phyloP scores from a whole-genome alignment of 2,329 filamentous ascomycete species.

The Lojkania enalia region DNA sequence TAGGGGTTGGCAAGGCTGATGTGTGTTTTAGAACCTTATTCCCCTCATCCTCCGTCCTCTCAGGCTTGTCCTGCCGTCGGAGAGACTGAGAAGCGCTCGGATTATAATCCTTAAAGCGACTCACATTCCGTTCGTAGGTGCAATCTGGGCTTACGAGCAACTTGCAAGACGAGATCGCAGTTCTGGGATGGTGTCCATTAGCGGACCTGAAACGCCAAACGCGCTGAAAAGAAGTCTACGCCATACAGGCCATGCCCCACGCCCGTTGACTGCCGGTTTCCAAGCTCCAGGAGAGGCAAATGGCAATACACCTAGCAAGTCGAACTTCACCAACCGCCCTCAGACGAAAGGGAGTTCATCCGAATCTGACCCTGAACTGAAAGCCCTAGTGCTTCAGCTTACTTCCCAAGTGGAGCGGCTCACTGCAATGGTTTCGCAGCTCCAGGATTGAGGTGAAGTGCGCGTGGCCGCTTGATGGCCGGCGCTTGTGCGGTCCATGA shows the following conservation, averaged over 20 bases:
- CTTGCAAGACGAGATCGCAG: constrained; percentile 30
- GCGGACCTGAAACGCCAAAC: constrained; percentile 36
- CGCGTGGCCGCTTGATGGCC: constrained; percentile 38
- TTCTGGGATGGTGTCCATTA: constrained; percentile 30
- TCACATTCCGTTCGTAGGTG: constrained; percentile 68
- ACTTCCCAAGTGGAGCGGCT: constrained; percentile 46
- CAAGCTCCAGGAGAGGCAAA: constrained; percentile 27
- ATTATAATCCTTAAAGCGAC: constrained; percentile 63
- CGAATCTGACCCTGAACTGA: constrained; percentile 39
- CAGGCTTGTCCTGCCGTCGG: constrained; percentile 67
- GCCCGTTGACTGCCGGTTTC: constrained; percentile 29
- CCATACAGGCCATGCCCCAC: constrained; percentile 39
- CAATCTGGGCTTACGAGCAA: constrained; percentile 69
- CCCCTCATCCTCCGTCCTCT: constrained; percentile 74
- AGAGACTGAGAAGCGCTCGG: constrained; percentile 63
- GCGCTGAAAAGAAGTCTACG: constrained; percentile 30
- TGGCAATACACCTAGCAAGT: constrained; percentile 17
- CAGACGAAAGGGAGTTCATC: constrained; percentile 26
- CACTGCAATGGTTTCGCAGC: constrained; percentile 43
- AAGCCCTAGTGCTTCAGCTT: constrained; percentile 44
- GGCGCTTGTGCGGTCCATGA: constrained; percentile 31
- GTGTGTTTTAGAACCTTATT: constrained; percentile 64
- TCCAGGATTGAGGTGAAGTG: constrained; percentile 39
- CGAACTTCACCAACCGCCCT: constrained; percentile 23
- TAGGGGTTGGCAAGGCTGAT: constrained; percentile 33